phyloP scores from a whole-genome alignment of 2,329 filamentous ascomycete species.

The Elsinoe fawcettii region DNA sequence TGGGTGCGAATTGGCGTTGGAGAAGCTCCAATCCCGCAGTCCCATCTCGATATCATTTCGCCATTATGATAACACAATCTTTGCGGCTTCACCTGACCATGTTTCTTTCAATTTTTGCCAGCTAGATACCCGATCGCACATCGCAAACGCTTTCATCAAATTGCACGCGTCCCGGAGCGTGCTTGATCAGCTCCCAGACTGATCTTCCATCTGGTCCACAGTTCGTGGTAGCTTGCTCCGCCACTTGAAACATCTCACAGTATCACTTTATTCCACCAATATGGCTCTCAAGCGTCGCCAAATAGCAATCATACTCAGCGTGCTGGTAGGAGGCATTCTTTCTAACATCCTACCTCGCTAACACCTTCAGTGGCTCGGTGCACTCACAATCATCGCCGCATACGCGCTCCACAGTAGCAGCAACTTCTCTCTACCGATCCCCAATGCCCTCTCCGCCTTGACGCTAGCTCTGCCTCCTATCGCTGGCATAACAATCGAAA shows the following conservation, averaged over 20 bases:
- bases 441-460: conserved; percentile 34
- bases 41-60: conserved; percentile 6
- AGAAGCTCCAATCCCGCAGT: neutral
- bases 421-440: conserved; percentile 36
- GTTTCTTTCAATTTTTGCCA: neutral
- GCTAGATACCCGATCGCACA: neutral
- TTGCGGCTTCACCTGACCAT: neutral
- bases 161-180: neutral
- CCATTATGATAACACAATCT: conserved; percentile 8
- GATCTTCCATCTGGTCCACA: neutral
- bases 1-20: neutral
- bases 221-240: neutral
- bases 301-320: conserved; percentile 32
- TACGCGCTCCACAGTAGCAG: conserved; percentile 28
- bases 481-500: conserved; percentile 37
- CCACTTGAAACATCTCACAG: neutral
- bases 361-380: conserved; percentile 33
- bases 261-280: neutral
- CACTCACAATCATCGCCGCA: conserved; percentile 34
- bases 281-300: conserved; percentile 30
- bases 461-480: conserved; percentile 37
- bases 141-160: neutral
- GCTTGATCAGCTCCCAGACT: neutral
- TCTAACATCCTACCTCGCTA: neutral
- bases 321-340: conserved; percentile 25